A percentile compares a stretch with the other conserved stretches of the same genome.
Conservation (phyloP, 1,284 basidiomycete genomes). For the Neonothopanus nambi region DNA sequence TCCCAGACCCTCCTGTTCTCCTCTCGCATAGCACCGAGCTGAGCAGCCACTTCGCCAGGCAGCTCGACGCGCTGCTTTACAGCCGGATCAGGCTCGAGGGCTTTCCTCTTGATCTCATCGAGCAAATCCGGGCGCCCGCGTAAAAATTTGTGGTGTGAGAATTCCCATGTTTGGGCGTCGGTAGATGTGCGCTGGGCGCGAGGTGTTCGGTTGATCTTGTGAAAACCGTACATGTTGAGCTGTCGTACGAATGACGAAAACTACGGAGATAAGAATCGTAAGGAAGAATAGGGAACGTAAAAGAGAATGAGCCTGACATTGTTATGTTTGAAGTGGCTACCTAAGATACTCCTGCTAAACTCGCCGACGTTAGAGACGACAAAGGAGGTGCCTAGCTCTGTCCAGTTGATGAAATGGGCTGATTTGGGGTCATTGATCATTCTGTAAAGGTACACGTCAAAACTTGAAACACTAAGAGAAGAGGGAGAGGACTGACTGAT, state of each 20-base stretch:
- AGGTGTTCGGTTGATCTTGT: constrained; percentile 77
- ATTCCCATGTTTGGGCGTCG: constrained; percentile 86
- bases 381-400: constrained; percentile 76
- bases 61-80: constrained; percentile 71
- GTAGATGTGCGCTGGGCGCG: constrained; percentile 78
- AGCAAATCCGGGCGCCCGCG: constrained; percentile 80
- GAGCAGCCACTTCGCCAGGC: constrained; percentile 73
- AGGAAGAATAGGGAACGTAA: constrained; percentile 2
- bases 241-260: constrained; percentile 90
- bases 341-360: constrained; percentile 78
- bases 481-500: constrained; percentile 58
- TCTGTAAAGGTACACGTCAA: constrained; percentile 35
- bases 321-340: constrained; percentile 82
- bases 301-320: constrained; percentile 52
- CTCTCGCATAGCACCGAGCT: constrained; percentile 66
- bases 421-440: constrained; percentile 83
- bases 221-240: constrained; percentile 89
- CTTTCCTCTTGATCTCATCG: constrained; percentile 85
- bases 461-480: constrained; percentile 14
- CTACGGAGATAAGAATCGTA: constrained; percentile 36
- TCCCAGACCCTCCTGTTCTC: constrained; percentile 63
- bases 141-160: constrained; percentile 85
- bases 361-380: constrained; percentile 82
- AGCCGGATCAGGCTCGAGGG: constrained; percentile 70
- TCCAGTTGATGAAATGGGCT: constrained; percentile 76